A percentile compares a stretch with the other conserved stretches of the same genome.
These are phyloP conservation scores for Oryza rufipogon DNA, from an alignment of 176 grass and related monocot genomes.

Conservation along the genomic window DNA sequence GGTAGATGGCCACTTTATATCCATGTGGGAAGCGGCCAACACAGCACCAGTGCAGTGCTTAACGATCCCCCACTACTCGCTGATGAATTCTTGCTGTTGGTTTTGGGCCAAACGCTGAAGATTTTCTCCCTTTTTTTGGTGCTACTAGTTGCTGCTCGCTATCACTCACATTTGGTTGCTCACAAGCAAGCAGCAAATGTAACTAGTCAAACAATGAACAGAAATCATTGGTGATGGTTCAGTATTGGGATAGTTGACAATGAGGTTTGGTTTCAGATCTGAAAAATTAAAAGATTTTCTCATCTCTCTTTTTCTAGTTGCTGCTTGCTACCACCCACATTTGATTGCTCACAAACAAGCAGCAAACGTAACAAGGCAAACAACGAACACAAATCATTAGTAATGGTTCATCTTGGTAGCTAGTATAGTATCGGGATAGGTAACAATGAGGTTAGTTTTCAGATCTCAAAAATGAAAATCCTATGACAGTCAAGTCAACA, in stretches of 20 bases:
- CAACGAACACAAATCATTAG: not conserved
- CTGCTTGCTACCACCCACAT: not conserved
- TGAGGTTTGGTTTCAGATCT: not conserved
- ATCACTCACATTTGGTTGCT: not conserved
- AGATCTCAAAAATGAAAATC: not conserved
- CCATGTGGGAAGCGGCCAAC: slow-evolving; percentile 45
- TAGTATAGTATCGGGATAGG: not conserved
- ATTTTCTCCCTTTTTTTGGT: not conserved
- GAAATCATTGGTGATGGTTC: not conserved
- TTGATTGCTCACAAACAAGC: not conserved
- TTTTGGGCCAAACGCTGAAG: slow-evolving; percentile 30
- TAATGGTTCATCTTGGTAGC: not conserved
- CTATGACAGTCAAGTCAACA: not conserved
- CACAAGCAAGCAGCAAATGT: slow-evolving; percentile 3
- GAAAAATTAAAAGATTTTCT: not conserved
- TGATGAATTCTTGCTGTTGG: slow-evolving; percentile 13
- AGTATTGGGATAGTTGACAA: not conserved
- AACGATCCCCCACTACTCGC: slow-evolving; percentile 4
- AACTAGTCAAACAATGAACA: not conserved
- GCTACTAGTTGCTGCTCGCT: not conserved
- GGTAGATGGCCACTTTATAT: slow-evolving; percentile 44
- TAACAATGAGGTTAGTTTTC: not conserved
- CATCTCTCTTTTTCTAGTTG: not conserved
- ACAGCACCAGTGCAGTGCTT: slow-evolving; percentile 16
- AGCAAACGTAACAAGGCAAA: not conserved